These are phyloP conservation scores for Colletotrichum noveboracense DNA, from an alignment of 2,329 filamentous ascomycete species.

Conservation along the genomic window DNA sequence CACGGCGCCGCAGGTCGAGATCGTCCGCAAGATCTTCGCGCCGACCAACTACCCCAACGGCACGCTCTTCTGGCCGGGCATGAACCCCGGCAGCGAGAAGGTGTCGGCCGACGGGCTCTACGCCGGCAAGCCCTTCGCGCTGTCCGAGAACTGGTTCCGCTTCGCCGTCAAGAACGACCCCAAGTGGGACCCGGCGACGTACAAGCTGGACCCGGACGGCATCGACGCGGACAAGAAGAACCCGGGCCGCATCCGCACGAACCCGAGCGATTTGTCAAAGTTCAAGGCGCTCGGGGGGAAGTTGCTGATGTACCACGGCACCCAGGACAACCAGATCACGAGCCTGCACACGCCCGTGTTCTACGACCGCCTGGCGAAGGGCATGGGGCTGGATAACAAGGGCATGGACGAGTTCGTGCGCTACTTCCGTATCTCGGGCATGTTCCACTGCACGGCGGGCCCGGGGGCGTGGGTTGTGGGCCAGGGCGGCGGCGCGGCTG, in stretches of 20 bases:
- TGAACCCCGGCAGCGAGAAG: slow-evolving; percentile 51
- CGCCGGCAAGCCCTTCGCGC: slow-evolving; percentile 28
- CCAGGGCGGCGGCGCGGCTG: slow-evolving; percentile 14
- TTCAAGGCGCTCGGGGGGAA: slow-evolving; percentile 48
- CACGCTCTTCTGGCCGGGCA: slow-evolving; percentile 43
- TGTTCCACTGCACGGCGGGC: slow-evolving; percentile 56
- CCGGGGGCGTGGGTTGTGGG: slow-evolving; percentile 45
- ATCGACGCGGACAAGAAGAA: slow-evolving; percentile 31
- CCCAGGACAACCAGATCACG: slow-evolving; percentile 45
- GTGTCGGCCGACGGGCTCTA: slow-evolving; percentile 51
- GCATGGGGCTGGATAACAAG: slow-evolving; percentile 42
- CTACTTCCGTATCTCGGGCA: slow-evolving; percentile 59
- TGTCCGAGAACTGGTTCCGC: slow-evolving; percentile 37
- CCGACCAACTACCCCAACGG: slow-evolving; percentile 34
- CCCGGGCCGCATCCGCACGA: slow-evolving; percentile 43
- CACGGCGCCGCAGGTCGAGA: slow-evolving; percentile 44
- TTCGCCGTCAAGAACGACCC: slow-evolving; percentile 46
- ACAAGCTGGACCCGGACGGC: slow-evolving; percentile 40
- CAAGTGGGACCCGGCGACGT: slow-evolving; percentile 36
- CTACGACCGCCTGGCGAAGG: slow-evolving; percentile 50
- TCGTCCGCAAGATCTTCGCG: slow-evolving; percentile 32
- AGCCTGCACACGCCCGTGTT: slow-evolving; percentile 51
- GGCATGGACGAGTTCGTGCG: slow-evolving; percentile 53
- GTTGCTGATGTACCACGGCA: slow-evolving; percentile 52
- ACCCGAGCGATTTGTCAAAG: slow-evolving; percentile 40